These are phyloP conservation scores for Candida fluviatilis DNA, from an alignment of 805 yeast genomes.

Conservation along the genomic window DNA sequence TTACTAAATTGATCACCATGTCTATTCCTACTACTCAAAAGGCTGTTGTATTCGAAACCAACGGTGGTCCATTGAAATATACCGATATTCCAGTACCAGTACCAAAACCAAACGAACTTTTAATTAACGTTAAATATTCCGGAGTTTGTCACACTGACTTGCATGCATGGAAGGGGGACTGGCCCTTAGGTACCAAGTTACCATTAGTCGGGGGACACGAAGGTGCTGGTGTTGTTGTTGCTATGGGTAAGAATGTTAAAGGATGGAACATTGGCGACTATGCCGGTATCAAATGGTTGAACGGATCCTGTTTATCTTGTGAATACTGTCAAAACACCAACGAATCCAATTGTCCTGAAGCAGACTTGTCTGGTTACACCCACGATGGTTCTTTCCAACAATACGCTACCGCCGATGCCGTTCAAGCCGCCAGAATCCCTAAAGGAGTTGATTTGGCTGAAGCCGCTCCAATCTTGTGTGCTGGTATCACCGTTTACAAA, in stretches of 20 bases:
- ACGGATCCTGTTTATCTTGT: slow-evolving; percentile 72
- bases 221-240: slow-evolving; percentile 86
- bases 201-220: slow-evolving; percentile 88
- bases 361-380: slow-evolving; percentile 72
- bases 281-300: slow-evolving; percentile 84
- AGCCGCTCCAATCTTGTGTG: slow-evolving; percentile 81
- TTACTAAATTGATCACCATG: too few species aligned
- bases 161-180: slow-evolving; percentile 93
- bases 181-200: slow-evolving; percentile 74
- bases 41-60: slow-evolving; percentile 34
- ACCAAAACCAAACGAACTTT: slow-evolving; percentile 73
- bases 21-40: slow-evolving; percentile 32
- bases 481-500: slow-evolving; percentile 89
- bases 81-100: slow-evolving; percentile 76
- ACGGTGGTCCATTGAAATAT: slow-evolving; percentile 36
- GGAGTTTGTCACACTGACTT: slow-evolving; percentile 95
- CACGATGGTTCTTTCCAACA: slow-evolving; percentile 91
- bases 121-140: slow-evolving; percentile 78
- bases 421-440: slow-evolving; percentile 81
- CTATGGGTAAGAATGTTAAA: slow-evolving; percentile 62
- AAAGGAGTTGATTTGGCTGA: slow-evolving; percentile 68
- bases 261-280: slow-evolving; percentile 75
- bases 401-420: slow-evolving; percentile 84
- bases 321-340: slow-evolving; percentile 65
- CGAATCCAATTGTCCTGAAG: slow-evolving; percentile 69